Evolutionary conservation across 179 eudicot genomes (phyloP), one percentile per base, ranked within the genome.

Genomic region (Actinidia arguta): DNA sequence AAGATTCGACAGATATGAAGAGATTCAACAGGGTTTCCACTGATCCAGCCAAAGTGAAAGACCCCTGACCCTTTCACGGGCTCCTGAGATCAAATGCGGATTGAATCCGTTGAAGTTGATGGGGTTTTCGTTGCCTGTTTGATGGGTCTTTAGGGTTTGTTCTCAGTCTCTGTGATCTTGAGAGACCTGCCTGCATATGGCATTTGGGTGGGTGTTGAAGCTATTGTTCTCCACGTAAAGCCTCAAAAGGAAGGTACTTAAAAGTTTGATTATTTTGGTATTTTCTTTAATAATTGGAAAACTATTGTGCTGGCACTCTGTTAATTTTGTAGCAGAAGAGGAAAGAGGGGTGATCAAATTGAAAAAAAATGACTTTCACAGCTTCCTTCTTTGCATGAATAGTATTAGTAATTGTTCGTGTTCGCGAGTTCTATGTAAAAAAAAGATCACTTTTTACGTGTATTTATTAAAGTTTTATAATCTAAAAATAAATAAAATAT

Each of bases 181-280:
- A 88, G 86, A 8, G 91, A 84, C 68, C 88, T 89, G 16, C 81
- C 83, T 13, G 66, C 84, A 31, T 88, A 92, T 64, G 70, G 86
- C 8, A 50, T 88, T 4, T 91, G 93, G 82, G 84, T 88, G 13
- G 87, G 89, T 78, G 94, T 92, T 68, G 91, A 91, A 36, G 93
- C 97, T 81, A 88, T 94, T 90, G 90, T 91, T 91, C 87, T 92
- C 88, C 92, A 90, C 56, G 78, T 76, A 27, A 80, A 85, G 67
- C 80, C 90, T 46, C 80, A 82, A 6, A 78, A 78, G 69, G 75
- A 47, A 52, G 87, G 89, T 78, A 50, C 8, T 42, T 24, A 16
- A 1, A 61, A 73, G n/a, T 75, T 69, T 79, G 44, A 3, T 80
- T n/a, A 54, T 42, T 47, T 16, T 3, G 59, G 67, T 27, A 6